Conservation (phyloP, 2,329 filamentous ascomycete genomes). For the Cyphellophora attinorum region DNA sequence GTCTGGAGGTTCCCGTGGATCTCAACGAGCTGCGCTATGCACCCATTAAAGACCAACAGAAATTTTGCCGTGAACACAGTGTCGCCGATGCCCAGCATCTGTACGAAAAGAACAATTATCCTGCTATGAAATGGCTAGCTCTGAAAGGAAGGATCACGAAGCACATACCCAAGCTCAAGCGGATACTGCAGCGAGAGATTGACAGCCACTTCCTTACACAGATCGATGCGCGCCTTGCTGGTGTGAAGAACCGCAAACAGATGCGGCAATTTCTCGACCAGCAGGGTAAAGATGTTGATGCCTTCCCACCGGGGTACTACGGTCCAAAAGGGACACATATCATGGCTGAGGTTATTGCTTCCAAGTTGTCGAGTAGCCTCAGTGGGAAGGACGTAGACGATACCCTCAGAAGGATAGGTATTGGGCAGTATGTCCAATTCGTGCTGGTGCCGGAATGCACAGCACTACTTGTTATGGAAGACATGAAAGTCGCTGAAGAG, state of each 20-base stretch:
- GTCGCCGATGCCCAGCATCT: conserved; percentile 18
- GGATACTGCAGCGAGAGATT: conserved; percentile 50
- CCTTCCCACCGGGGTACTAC: conserved; percentile 61
- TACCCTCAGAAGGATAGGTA: conserved; percentile 57
- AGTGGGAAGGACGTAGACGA: conserved; percentile 31
- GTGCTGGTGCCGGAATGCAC: conserved; percentile 2
- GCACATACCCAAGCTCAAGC: conserved; percentile 36
- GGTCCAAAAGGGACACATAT: conserved; percentile 61
- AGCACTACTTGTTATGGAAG: not conserved
- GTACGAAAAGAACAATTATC: conserved; percentile 52
- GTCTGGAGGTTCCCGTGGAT: not conserved
- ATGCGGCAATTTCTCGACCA: conserved; percentile 47
- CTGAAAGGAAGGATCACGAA: conserved; percentile 52
- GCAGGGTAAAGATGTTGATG: conserved; percentile 32
- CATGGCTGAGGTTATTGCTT: conserved; percentile 44
- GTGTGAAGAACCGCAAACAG: conserved; percentile 12
- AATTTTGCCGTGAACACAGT: conserved; percentile 15
- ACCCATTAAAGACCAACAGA: conserved; percentile 12
- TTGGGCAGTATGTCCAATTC: conserved; percentile 34
- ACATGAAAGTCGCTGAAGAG: conserved; percentile 8
- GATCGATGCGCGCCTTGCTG: conserved; percentile 30
- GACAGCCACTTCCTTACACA: conserved; percentile 52
- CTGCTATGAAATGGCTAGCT: conserved; percentile 62
- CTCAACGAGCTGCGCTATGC: conserved; percentile 6
- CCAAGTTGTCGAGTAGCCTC: conserved; percentile 1